phyloP scores from a whole-genome alignment of 768 basidiomycete species.

The Tylopilus intermedius region DNA sequence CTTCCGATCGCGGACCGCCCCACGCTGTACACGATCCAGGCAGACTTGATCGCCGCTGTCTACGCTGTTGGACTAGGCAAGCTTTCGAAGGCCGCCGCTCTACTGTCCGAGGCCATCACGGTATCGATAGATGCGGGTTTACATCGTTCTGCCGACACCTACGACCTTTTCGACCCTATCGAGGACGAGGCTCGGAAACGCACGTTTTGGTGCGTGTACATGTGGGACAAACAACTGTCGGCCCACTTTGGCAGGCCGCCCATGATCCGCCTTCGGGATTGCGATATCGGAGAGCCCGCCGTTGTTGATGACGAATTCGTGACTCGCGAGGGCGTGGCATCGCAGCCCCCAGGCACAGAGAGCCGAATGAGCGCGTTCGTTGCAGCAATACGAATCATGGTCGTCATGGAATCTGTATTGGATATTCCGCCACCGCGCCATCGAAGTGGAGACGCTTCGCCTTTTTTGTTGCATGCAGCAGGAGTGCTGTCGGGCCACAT shows the following conservation, averaged over 20 bases:
- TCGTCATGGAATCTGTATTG: constrained; percentile 84
- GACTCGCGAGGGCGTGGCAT: constrained; percentile 60
- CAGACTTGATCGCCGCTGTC: constrained; percentile 85
- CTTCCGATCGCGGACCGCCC: constrained; percentile 84
- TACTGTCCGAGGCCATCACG: constrained; percentile 83
- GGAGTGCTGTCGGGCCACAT: constrained; percentile 59
- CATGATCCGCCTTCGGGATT: constrained; percentile 80
- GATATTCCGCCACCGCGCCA: constrained; percentile 69
- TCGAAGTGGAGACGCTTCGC: constrained; percentile 54
- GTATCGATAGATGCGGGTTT: constrained; percentile 85
- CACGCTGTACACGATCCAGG: constrained; percentile 88
- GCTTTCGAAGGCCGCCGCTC: constrained; percentile 78
- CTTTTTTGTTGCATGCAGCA: constrained; percentile 75
- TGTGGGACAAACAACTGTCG: constrained; percentile 92
- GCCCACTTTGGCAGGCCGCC: constrained; percentile 89
- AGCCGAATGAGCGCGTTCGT: constrained; percentile 82
- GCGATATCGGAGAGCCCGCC: constrained; percentile 84
- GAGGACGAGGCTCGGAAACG: constrained; percentile 90
- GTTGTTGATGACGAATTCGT: constrained; percentile 88
- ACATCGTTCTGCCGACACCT: constrained; percentile 81
- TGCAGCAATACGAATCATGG: constrained; percentile 68
- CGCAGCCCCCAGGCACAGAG: constrained; percentile 67
- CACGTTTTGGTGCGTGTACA: constrained; percentile 95
- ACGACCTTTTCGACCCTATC: constrained; percentile 83
- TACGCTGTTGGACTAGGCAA: constrained; percentile 89